Base-by-base conservation (phyloP, 345 rosid genomes). In the Nephelium lappaceum region DNA sequence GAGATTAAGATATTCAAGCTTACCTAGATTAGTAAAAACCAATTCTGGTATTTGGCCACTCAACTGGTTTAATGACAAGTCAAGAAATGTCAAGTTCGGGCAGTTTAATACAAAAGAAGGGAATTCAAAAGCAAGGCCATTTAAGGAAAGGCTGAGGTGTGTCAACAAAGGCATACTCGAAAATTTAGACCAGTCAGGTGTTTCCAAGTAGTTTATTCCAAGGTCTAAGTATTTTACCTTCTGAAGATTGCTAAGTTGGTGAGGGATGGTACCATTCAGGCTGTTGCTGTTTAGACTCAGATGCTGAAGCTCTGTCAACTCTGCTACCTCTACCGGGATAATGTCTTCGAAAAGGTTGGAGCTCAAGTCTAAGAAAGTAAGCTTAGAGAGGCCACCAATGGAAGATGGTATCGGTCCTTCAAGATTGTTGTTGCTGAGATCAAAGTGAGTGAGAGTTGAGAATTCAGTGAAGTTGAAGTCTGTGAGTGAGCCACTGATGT, bases 181-280 rank as follows among this genome's bases (percentile, higher is more conserved):
- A 80, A 92, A 90, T 31, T 81, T 75, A 0, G 94, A 88, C 93
- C 90, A 88, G 16, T 89, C 88, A 36, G 90, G 84, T 36, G 89
- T 73, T 68, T 69, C 80, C 64, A 92, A 81, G 78, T 67, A 88
- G 78, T 92, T 92, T 8, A 60, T 81, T 76, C 97, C 97, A 31
- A 90, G 86, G 81, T 92, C 92, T 25, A 83, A 73, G 83, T 76
- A 69, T 81, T 84, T 6, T 78, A 85, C 80, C 81, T 90, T 88
- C 57, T 49, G 83, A 41, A 92, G 96, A 41, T 70, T 75, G 83
- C 85, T 80, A 5, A 92, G 43, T 74, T 85, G 88, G 51, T 36
- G 82, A 66, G 96, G 93, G 0, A 90, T 65, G 14, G 73, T 65
- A 21, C 89, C 91, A 15, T 74, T 82, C 81, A 92, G 85, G 84